phyloP scores from a whole-genome alignment of 257 asterid genomes.

The Echites panduratus region DNA sequence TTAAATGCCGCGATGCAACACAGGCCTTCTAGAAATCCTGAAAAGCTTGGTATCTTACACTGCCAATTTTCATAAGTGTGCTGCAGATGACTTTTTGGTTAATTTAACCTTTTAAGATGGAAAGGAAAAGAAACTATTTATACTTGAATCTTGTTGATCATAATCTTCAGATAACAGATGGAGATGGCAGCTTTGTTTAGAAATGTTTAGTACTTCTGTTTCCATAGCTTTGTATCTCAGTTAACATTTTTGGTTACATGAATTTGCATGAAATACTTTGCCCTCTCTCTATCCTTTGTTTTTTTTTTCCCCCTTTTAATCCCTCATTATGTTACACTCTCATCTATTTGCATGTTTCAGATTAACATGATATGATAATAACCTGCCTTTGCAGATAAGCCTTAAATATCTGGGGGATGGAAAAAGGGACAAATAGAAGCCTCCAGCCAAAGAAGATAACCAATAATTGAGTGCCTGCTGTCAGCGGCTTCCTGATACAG shows the following conservation, averaged over 20 bases:
- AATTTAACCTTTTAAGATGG: not conserved
- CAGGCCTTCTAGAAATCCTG: not conserved
- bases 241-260: not conserved
- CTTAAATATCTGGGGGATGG: not conserved
- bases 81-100: not conserved
- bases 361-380: not conserved
- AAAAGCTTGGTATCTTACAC: not conserved
- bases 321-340: no score
- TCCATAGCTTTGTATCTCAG: not conserved
- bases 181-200: not conserved
- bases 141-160: not conserved
- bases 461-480: conserved; percentile 1
- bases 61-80: not conserved
- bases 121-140: not conserved
- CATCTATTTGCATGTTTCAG: not conserved
- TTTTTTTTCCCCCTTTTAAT: no score
- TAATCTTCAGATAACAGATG: not conserved
- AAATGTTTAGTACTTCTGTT: not conserved
- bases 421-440: not conserved
- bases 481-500: not conserved
- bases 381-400: not conserved
- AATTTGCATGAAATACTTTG: not conserved
- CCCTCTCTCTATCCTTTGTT: no score
- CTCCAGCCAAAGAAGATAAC: not conserved
- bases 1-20: not conserved